These are phyloP conservation scores for Ceratocystis cubensis DNA, from an alignment of 2,329 filamentous ascomycete genomes.

Conservation along the genomic window DNA sequence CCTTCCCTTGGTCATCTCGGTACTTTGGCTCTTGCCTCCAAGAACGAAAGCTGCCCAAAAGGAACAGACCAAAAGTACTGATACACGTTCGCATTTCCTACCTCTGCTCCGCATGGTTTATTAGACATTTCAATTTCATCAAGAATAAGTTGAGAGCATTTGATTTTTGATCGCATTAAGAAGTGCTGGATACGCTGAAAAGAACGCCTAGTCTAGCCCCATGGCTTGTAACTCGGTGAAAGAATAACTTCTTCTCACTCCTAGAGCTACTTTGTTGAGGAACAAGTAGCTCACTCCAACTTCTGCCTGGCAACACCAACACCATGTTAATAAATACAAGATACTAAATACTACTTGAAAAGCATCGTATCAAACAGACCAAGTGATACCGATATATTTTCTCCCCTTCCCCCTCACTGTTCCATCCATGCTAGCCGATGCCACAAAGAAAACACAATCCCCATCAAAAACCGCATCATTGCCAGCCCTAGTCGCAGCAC, in stretches of 20 bases:
- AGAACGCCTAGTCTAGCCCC: no score
- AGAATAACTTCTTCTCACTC: no score
- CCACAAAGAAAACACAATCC: conserved; percentile 19
- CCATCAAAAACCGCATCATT: conserved; percentile 22
- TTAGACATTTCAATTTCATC: background rate
- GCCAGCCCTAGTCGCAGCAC: conserved; percentile 22
- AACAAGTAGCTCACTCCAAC: no score
- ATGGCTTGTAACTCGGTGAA: no score
- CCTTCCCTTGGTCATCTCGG: background rate
- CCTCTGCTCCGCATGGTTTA: no score
- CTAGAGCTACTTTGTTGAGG: no score
- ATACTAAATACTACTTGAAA: no score
- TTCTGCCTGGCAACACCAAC: no score
- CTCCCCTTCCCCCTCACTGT: background rate
- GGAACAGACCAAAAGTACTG: background rate
- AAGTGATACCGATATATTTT: background rate
- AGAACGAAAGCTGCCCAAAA: background rate
- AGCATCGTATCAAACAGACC: no score
- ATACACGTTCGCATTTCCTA: background rate
- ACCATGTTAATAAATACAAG: no score
- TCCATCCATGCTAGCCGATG: conserved; percentile 17
- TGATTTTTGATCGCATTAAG: no score
- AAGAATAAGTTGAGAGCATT: background rate
- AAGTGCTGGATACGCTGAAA: no score
- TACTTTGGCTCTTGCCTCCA: background rate